phyloP scores from a whole-genome alignment of 805 yeast genomes.

The Pichia sporocuriosa region DNA sequence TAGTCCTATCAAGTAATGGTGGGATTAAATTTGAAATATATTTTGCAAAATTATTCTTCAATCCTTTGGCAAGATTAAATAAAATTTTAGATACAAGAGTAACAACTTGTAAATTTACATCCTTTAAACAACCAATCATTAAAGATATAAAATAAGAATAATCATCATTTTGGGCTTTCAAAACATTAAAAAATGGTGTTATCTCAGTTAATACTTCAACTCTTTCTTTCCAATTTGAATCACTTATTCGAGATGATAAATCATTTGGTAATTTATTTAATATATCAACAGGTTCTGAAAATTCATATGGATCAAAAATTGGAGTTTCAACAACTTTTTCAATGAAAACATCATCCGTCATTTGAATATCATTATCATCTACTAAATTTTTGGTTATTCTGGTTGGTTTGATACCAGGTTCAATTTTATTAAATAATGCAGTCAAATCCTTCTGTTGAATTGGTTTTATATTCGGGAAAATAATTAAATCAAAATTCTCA shows the following conservation, averaged over 20 bases:
- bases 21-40: slow-evolving; percentile 47
- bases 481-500: slow-evolving; percentile 44
- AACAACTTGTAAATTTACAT: slow-evolving; percentile 85
- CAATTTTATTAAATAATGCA: slow-evolving; percentile 53
- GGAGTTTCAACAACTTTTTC: slow-evolving; percentile 21
- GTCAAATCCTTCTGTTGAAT: slow-evolving; percentile 84
- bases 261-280: slow-evolving; percentile 59
- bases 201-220: slow-evolving; percentile 75
- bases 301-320: slow-evolving; percentile 57
- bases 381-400: slow-evolving; percentile 31
- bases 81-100: slow-evolving; percentile 67
- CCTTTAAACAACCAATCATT: slow-evolving; percentile 70
- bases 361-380: slow-evolving; percentile 34
- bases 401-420: slow-evolving; percentile 40
- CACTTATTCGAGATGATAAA: slow-evolving; percentile 45
- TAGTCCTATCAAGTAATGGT: slow-evolving; percentile 72
- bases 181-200: slow-evolving; percentile 42
- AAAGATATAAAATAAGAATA: slow-evolving; percentile 55
- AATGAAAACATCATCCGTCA: slow-evolving; percentile 19
- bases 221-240: slow-evolving; percentile 86
- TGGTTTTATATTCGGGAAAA: slow-evolving; percentile 74
- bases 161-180: slow-evolving; percentile 52
- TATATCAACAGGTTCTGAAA: slow-evolving; percentile 65
- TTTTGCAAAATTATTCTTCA: slow-evolving; percentile 48
- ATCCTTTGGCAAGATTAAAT: slow-evolving; percentile 56